Conservation (phyloP, 257 asterid species). For the Scutellaria barbata region DNA sequence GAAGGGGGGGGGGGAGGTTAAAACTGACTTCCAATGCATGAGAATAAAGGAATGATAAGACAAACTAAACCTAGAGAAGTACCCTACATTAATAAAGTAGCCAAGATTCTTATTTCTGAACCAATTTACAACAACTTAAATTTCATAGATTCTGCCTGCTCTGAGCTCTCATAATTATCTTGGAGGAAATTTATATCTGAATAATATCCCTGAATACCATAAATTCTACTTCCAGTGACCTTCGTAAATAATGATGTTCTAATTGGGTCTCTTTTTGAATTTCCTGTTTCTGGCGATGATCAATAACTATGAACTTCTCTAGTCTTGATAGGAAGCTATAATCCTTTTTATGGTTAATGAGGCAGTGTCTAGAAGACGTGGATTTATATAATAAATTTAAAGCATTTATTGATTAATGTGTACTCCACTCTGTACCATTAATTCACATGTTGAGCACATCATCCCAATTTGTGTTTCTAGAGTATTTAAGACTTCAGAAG, state of each 20-base stretch:
- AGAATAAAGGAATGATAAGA: neutral
- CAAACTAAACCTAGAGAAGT: neutral
- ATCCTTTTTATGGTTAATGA: neutral
- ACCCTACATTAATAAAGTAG: neutral
- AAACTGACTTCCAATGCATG: too few relatives aligned
- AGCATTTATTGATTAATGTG: neutral
- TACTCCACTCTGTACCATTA: neutral
- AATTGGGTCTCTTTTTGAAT: neutral
- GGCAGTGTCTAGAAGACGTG: neutral
- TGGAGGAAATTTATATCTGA: neutral
- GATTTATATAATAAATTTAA: neutral
- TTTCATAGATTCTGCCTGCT: neutral
- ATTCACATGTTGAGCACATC: neutral
- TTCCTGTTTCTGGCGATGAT: neutral
- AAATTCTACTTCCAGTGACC: neutral
- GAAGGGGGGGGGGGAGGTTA: neutral
- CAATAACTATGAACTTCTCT: neutral
- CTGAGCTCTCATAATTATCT: conserved; percentile 4
- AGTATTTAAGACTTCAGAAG: neutral
- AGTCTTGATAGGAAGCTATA: neutral
- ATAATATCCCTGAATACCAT: neutral
- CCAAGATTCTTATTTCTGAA: conserved; percentile 12
- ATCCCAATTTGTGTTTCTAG: neutral
- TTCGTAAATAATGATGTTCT: neutral
- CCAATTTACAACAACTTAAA: neutral